A percentile compares a stretch with the other conserved stretches of the same genome.
These are phyloP conservation scores for Thalia dealbata DNA, from an alignment of 176 grass and related monocot genomes.

Conservation along the genomic window DNA sequence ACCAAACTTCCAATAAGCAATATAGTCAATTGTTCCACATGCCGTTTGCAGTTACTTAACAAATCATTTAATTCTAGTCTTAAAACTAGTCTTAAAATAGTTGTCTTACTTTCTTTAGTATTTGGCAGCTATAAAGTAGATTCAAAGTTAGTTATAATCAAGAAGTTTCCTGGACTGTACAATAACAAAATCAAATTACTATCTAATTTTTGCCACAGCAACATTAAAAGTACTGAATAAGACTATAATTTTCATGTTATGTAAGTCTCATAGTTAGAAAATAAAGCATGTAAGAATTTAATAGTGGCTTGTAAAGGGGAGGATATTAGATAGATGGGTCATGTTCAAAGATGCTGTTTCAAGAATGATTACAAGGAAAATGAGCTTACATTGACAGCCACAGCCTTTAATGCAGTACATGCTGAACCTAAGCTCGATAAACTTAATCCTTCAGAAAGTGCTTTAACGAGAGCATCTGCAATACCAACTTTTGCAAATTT, in stretches of 20 bases:
- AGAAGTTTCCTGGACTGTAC: too few relatives aligned
- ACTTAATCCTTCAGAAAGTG: constrained; percentile 45
- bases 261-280: not conserved
- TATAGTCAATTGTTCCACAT: not conserved
- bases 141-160: too few relatives aligned
- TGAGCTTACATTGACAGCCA: constrained; percentile 88
- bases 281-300: not conserved
- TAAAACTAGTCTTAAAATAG: not conserved
- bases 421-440: constrained; percentile 59
- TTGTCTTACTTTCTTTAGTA: not conserved
- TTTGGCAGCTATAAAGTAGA: too few relatives aligned
- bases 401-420: constrained; percentile 79
- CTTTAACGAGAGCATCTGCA: constrained; percentile 57
- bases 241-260: too few relatives aligned
- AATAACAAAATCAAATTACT: too few relatives aligned
- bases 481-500: constrained; percentile 86
- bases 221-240: too few relatives aligned
- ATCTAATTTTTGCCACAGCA: too few relatives aligned
- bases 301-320: not conserved
- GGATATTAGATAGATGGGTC: not conserved
- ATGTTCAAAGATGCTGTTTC: not conserved
- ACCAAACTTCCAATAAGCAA: not conserved
- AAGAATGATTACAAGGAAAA: not conserved
- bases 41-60: not conserved
- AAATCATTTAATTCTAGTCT: not conserved